These are phyloP conservation scores for Leishmania major DNA, from an alignment of 208 protist genomes.

Conservation along the genomic window DNA sequence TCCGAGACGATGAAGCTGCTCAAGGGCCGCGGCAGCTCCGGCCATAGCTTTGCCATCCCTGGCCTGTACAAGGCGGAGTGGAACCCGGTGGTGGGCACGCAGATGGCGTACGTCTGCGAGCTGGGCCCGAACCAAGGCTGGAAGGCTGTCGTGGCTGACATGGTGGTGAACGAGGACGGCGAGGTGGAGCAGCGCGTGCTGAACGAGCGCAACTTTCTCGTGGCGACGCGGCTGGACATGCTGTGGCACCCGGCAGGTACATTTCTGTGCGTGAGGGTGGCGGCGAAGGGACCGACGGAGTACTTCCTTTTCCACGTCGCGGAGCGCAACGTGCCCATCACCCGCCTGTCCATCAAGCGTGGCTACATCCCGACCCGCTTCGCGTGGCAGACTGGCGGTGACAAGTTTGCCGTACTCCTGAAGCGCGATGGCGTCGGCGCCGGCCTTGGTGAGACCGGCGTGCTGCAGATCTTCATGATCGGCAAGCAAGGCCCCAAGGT, in stretches of 20 bases:
- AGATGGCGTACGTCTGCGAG: constrained; percentile 77
- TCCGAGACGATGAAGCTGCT: constrained; percentile 77
- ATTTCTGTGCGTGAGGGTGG: constrained; percentile 81
- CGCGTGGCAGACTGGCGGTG: constrained; percentile 83
- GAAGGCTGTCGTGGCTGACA: constrained; percentile 80
- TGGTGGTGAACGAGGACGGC: constrained; percentile 68
- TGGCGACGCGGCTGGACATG: constrained; percentile 78
- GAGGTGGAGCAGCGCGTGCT: constrained; percentile 76
- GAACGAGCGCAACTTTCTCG: constrained; percentile 81
- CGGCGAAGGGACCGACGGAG: constrained; percentile 61
- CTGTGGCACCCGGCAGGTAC: constrained; percentile 90
- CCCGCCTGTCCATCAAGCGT: constrained; percentile 71
- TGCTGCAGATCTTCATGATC: constrained; percentile 82
- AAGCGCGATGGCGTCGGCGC: constrained; percentile 39
- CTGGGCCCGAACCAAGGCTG: constrained; percentile 68
- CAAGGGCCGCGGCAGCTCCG: constrained; percentile 45
- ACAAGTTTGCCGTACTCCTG: constrained; percentile 83
- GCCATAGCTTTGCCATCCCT: constrained; percentile 68
- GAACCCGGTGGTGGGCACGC: constrained; percentile 76
- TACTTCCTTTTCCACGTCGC: constrained; percentile 85
- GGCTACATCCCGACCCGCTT: constrained; percentile 78
- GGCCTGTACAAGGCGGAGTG: constrained; percentile 88
- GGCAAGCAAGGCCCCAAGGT: constrained; percentile 80
- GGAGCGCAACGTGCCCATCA: constrained; percentile 55
- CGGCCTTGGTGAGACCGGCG: constrained; percentile 53